These are phyloP conservation scores for Pseudomonodictys pantanalensis DNA, from an alignment of 495 filamentous ascomycete genomes.

Conservation along the genomic window DNA sequence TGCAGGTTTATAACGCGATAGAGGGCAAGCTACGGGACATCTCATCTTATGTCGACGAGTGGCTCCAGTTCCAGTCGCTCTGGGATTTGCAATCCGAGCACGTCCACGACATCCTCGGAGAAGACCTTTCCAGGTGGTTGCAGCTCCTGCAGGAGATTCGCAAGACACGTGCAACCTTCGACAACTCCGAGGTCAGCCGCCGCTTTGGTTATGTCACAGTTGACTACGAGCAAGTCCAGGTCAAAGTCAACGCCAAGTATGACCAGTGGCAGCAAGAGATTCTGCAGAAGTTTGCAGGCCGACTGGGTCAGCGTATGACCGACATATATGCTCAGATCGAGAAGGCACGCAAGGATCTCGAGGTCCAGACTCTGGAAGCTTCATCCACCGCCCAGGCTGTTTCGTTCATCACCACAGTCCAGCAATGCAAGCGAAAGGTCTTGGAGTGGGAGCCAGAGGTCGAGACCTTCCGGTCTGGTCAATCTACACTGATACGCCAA, in stretches of 20 bases:
- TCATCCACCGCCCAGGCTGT: constrained; percentile 94
- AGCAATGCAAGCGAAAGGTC: constrained; percentile 89
- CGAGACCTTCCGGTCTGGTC: constrained; percentile 89
- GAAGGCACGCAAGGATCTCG: constrained; percentile 80
- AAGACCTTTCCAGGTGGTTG: constrained; percentile 87
- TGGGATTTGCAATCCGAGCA: constrained; percentile 97
- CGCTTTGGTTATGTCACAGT: constrained; percentile 91
- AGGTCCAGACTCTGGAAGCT: constrained; percentile 84
- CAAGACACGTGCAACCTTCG: constrained; percentile 88
- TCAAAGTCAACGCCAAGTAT: constrained; percentile 96
- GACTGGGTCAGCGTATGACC: constrained; percentile 83
- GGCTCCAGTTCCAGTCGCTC: constrained; percentile 96
- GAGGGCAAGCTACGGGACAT: constrained; percentile 76
- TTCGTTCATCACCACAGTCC: constrained; percentile 95
- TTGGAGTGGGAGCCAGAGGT: constrained; percentile 93
- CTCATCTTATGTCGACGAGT: constrained; percentile 84
- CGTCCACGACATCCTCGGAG: constrained; percentile 86
- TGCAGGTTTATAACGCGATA: constrained; percentile 72
- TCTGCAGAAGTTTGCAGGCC: constrained; percentile 80
- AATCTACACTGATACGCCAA: constrained; percentile 83
- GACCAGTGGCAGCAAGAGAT: constrained; percentile 99
- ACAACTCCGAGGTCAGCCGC: constrained; percentile 86
- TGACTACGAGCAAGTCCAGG: constrained; percentile 97
- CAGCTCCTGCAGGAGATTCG: constrained; percentile 93
- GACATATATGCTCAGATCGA: constrained; percentile 87